These are phyloP conservation scores for Moesziomyces sp. DNA, from an alignment of 1,284 basidiomycete genomes.

Conservation along the genomic window DNA sequence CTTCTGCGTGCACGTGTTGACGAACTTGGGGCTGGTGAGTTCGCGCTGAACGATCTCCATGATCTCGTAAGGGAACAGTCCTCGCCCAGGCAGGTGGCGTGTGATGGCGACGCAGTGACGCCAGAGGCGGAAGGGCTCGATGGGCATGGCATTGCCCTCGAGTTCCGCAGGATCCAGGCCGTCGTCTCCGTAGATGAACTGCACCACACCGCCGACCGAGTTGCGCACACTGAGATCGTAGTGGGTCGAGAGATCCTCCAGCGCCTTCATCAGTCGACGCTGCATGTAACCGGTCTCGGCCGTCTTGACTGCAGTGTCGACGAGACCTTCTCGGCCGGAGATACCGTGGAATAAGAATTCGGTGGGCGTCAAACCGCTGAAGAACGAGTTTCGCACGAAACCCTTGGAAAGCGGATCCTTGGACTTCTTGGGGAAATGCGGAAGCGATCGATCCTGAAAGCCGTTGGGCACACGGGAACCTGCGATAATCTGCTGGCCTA, in stretches of 20 bases:
- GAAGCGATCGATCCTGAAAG: conserved; percentile 97
- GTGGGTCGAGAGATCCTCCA: conserved; percentile 95
- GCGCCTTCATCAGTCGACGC: conserved; percentile 96
- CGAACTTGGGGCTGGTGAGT: conserved; percentile 71
- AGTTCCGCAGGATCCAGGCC: conserved; percentile 95
- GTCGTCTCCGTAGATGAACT: conserved; percentile 97
- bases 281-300: conserved; percentile 99
- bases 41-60: conserved; percentile 78
- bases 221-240: conserved; percentile 98
- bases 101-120: conserved; percentile 81
- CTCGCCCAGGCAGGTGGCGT: conserved; percentile 69
- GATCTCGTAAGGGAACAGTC: conserved; percentile 89
- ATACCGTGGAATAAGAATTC: conserved; percentile 99
- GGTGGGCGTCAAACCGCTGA: conserved; percentile 89
- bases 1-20: conserved; percentile 75
- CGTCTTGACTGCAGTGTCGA: conserved; percentile 99
- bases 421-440: conserved; percentile 98
- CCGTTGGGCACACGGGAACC: conserved; percentile 98
- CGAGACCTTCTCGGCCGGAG: conserved; percentile 96
- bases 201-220: conserved; percentile 94
- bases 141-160: conserved; percentile 88
- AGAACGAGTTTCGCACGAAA: conserved; percentile 96
- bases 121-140: conserved; percentile 79
- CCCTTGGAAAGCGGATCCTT: conserved; percentile 97
- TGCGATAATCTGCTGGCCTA: conserved; percentile 98